Evolutionary conservation across 2,329 filamentous ascomycete genomes (phyloP), one percentile per base, ranked within the genome.

Genomic region (Cytospora schulzeri): DNA sequence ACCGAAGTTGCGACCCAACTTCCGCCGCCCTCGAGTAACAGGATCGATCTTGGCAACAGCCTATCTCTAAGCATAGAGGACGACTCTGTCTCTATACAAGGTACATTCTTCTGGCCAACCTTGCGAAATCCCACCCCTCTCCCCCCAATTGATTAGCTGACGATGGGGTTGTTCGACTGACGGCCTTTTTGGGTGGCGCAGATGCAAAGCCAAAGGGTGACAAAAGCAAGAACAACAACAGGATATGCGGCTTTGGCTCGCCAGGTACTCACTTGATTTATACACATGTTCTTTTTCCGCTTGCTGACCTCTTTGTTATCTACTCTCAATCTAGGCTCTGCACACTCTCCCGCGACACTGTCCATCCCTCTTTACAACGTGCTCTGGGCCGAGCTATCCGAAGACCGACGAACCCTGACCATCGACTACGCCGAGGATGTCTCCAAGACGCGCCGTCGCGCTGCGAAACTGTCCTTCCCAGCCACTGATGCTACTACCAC

Each of bases 341-440:
- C 59, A 26, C 54, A 35, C 14, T 33, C 57, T 15, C 38, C 62
- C 11, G 72, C 70, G 14, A 69, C 74, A 26, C 67, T 29, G 28
- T 71, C 71, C 6, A 89, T 97, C 33, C 88, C 91, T 2, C 89
- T 92, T 67, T 93, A 91, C 79, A 91, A 96, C 74, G 79, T 97
- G 67, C 87, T 97, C 57, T 96, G 92, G 89, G 91, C 90, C 48
- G 88, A 91, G 69, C 74, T 90, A 31, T 62, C 65, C 48, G 59
- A 58, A 52, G 64, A 79, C 81, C 57, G 80, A 84, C 53, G 80
- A 80, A 82, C 84, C 33, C 77, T 97, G 57, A 84, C 83, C 9
- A 87, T 98, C 73, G 86, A 89, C 59, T 95, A 92, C 75, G 92
- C 92, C 55, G 77, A 84, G 35, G 81, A 83, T 1, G 74, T 78